phyloP scores from a whole-genome alignment of 371 early-diverging fungal genomes.

The Mucor ambiguus region DNA sequence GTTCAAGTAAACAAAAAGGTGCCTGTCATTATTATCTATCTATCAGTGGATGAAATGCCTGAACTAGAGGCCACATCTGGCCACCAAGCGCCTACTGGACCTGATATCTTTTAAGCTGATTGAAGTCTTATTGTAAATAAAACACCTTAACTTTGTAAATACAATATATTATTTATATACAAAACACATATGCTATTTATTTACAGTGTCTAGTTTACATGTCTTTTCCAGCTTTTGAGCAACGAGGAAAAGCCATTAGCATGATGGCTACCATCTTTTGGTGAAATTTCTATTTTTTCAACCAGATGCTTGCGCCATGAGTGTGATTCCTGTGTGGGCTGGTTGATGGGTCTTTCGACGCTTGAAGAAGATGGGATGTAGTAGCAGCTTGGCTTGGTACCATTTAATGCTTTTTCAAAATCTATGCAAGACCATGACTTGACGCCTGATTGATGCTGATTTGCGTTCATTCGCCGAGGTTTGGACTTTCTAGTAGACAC shows the following conservation, averaged over 20 bases:
- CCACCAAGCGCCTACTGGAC: slow-evolving; percentile 44
- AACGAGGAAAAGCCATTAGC: background rate
- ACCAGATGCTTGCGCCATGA: background rate
- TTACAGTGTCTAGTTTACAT: background rate
- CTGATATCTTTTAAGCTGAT: slow-evolving; percentile 23
- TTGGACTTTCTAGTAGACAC: background rate
- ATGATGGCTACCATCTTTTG: background rate
- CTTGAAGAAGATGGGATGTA: background rate
- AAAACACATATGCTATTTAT: background rate
- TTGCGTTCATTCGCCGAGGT: background rate
- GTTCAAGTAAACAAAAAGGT: slow-evolving; percentile 40
- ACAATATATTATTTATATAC: background rate
- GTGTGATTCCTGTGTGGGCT: background rate
- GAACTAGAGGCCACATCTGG: slow-evolving; percentile 41
- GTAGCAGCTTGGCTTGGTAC: background rate
- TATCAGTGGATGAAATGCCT: slow-evolving; percentile 36
- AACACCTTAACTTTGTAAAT: background rate
- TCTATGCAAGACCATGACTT: background rate
- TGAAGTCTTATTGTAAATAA: background rate
- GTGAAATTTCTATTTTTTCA: background rate
- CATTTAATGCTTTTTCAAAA: background rate
- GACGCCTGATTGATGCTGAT: background rate
- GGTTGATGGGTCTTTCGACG: background rate
- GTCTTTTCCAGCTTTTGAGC: background rate
- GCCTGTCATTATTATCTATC: slow-evolving; percentile 46